A percentile compares a stretch with the other conserved stretches of the same genome.
Evolutionary conservation across 2,329 filamentous ascomycete genomes (phyloP).

Genomic region (Claviceps spartinae): DNA sequence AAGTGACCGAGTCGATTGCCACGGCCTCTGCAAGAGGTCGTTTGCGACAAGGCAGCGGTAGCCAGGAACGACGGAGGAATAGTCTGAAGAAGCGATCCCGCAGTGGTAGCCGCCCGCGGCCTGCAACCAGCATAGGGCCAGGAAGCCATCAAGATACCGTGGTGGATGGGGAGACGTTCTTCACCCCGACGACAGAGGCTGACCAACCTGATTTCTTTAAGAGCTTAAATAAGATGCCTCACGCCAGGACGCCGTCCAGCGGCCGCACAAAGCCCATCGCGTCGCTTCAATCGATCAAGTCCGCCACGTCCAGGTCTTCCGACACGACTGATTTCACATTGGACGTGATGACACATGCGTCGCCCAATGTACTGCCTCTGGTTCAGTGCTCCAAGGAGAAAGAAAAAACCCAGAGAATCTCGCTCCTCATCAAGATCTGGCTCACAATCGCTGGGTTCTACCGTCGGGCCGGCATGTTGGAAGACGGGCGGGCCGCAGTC

Average conservation of each 20-base stretch:
- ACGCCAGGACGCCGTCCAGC: slow-evolving; percentile 26
- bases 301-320: slow-evolving; percentile 25
- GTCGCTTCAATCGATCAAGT: slow-evolving; percentile 32
- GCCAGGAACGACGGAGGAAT: slow-evolving; percentile 26
- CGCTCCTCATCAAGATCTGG: slow-evolving; percentile 67
- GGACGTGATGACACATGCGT: slow-evolving; percentile 28
- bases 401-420: slow-evolving; percentile 33
- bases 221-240: slow-evolving; percentile 25
- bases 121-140: slow-evolving; percentile 27
- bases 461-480: slow-evolving; percentile 62
- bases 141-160: slow-evolving; percentile 25
- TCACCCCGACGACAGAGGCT: slow-evolving; percentile 31
- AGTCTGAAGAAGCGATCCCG: slow-evolving; percentile 40
- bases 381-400: slow-evolving; percentile 43
- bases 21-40: slow-evolving; percentile 16
- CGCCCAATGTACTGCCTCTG: slow-evolving; percentile 34
- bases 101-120: slow-evolving; percentile 33
- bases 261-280: slow-evolving; percentile 29
- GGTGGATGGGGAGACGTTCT: slow-evolving; percentile 37
- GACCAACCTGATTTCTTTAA: slow-evolving; percentile 31
- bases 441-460: slow-evolving; percentile 83
- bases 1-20: slow-evolving; percentile 56
- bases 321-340: slow-evolving; percentile 26
- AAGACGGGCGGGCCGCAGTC: slow-evolving; percentile 68
- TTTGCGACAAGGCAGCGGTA: slow-evolving; percentile 22